A percentile compares a stretch with the other conserved stretches of the same genome.
phyloP scores from a whole-genome alignment of 1,139 yeast species.

The Lodderomyces oxycetoniae region DNA sequence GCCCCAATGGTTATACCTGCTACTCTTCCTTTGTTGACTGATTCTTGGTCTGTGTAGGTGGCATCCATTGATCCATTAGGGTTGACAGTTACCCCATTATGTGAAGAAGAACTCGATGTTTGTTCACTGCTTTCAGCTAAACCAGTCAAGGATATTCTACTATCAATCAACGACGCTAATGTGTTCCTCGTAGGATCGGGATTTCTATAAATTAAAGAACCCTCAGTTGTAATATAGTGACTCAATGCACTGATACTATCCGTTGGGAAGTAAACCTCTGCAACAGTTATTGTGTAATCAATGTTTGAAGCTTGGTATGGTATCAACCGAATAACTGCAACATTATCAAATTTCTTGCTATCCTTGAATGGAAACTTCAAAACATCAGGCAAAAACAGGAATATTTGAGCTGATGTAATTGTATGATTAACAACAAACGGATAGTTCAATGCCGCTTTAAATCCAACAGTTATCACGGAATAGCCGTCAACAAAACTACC shows the following conservation, averaged over 20 bases:
- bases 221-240: conserved; percentile 34
- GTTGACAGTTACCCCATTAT: conserved; percentile 14
- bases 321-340: conserved; percentile 56
- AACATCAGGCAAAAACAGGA: conserved; percentile 61
- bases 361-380: conserved; percentile 49
- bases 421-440: conserved; percentile 66
- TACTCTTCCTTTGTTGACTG: conserved; percentile 36
- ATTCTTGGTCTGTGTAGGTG: conserved; percentile 15
- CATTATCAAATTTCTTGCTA: conserved; percentile 26
- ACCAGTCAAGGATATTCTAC: conserved; percentile 58
- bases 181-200: conserved; percentile 42
- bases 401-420: conserved; percentile 69
- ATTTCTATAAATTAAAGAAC: conserved; percentile 49
- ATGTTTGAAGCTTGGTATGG: conserved; percentile 55
- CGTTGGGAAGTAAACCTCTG: conserved; percentile 70
- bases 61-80: conserved; percentile 43
- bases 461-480: conserved; percentile 63
- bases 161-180: conserved; percentile 57
- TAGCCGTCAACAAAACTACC: conserved; percentile 46
- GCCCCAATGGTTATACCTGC: conserved; percentile 64
- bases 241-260: conserved; percentile 42
- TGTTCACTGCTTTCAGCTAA: conserved; percentile 22
- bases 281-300: conserved; percentile 64
- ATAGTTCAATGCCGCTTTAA: conserved; percentile 62
- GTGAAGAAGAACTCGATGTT: conserved; percentile 8